These are phyloP conservation scores for Picocystis salinarum DNA, from an alignment of 139 green algal species.

Conservation along the genomic window DNA sequence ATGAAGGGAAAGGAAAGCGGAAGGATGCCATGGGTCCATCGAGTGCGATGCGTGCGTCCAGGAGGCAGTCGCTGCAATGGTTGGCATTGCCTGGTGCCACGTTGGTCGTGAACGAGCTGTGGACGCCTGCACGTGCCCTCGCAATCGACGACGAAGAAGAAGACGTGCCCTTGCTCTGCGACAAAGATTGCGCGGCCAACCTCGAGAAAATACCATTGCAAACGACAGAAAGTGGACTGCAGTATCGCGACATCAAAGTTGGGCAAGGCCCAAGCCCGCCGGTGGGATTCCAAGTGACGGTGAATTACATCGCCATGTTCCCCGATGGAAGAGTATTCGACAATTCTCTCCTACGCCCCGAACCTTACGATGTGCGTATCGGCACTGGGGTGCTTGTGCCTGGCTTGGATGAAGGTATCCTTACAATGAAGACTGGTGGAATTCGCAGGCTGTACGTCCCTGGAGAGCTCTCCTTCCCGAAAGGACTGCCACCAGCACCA, in stretches of 20 bases:
- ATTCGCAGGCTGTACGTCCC: slow-evolving; percentile 81
- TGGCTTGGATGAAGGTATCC: slow-evolving; percentile 78
- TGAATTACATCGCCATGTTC: slow-evolving; percentile 80
- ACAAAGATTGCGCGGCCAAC: slow-evolving; percentile 27
- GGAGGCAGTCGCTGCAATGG: too few relatives aligned
- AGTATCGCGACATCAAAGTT: slow-evolving; percentile 68
- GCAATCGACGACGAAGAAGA: too few relatives aligned
- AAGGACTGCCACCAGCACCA: slow-evolving; percentile 42
- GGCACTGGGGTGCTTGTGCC: slow-evolving; percentile 23
- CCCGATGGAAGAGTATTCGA: slow-evolving; percentile 54
- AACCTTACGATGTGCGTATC: slow-evolving; percentile 73
- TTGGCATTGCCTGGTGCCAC: too few relatives aligned
- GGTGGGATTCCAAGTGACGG: slow-evolving; percentile 46
- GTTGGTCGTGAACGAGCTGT: too few relatives aligned
- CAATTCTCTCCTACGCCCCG: slow-evolving; percentile 56
- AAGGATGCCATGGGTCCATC: too few relatives aligned
- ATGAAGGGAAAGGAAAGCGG: too few relatives aligned
- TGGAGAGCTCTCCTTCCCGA: slow-evolving; percentile 75
- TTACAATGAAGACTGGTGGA: slow-evolving; percentile 55
- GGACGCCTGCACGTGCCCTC: too few relatives aligned
- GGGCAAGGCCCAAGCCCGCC: slow-evolving; percentile 44
- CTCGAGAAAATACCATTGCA: slow-evolving; percentile 27
- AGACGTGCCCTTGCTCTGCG: too few relatives aligned
- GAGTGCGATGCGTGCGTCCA: too few relatives aligned
- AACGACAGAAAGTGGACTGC: slow-evolving; percentile 52